Conservation (phyloP, 352 stramenopile genomes). For the Phytophthora cactorum region DNA sequence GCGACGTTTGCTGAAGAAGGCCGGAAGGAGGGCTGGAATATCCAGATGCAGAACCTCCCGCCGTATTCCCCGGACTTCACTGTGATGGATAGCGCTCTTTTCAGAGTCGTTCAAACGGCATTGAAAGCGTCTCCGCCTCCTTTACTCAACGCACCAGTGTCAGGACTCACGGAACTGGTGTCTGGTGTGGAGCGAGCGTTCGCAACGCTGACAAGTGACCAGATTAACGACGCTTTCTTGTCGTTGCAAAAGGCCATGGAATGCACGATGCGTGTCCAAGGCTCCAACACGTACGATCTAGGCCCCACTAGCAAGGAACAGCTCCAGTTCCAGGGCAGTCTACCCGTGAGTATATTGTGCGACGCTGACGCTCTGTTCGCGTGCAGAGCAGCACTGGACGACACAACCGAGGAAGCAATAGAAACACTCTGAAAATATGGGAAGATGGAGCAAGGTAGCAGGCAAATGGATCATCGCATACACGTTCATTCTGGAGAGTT, state of each 20-base stretch:
- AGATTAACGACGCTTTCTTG: conserved; percentile 50
- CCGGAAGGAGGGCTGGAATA: conserved; percentile 44
- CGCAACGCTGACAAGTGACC: conserved; percentile 30
- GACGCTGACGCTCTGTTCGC: conserved; percentile 35
- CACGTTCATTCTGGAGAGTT: not conserved
- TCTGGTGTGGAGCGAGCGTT: conserved; percentile 34
- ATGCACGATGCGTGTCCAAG: conserved; percentile 49
- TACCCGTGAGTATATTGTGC: conserved; percentile 50
- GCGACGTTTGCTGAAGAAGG: conserved; percentile 43
- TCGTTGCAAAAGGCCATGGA: conserved; percentile 53
- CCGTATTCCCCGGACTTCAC: conserved; percentile 54
- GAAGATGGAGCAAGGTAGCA: not conserved
- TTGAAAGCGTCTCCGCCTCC: conserved; percentile 28
- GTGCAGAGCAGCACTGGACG: conserved; percentile 36
- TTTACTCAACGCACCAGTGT: conserved; percentile 4
- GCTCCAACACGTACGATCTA: conserved; percentile 52
- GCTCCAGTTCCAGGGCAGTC: conserved; percentile 42
- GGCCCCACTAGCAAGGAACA: conserved; percentile 35
- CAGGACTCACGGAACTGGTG: conserved; percentile 38
- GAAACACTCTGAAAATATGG: conserved; percentile 19
- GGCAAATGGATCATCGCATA: not conserved
- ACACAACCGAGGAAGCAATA: conserved; percentile 18
- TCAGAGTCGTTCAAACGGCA: conserved; percentile 35
- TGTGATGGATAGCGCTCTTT: conserved; percentile 45
- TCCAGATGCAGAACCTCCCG: conserved; percentile 44